These are phyloP conservation scores for Alisma plantagoaquatica DNA, from an alignment of 106 monocot species.

Conservation along the genomic window DNA sequence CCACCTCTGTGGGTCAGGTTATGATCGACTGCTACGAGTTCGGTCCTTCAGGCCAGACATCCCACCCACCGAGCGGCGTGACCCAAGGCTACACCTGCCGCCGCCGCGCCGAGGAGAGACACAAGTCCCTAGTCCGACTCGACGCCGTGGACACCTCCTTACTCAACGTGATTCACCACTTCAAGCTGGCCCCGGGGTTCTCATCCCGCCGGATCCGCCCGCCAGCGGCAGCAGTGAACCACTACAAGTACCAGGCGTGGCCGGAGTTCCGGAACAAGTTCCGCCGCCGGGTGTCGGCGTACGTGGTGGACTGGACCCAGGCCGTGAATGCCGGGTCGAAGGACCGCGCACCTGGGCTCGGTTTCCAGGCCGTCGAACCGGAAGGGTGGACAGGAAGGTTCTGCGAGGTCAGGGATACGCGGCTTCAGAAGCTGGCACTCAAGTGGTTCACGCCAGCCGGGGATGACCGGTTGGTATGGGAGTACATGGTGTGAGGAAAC, in stretches of 20 bases:
- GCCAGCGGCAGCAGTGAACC: constrained; percentile 39
- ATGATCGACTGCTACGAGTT: constrained; percentile 41
- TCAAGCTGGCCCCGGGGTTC: constrained; percentile 28
- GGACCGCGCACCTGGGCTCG: constrained; percentile 72
- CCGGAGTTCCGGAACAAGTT: constrained; percentile 70
- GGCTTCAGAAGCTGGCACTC: constrained; percentile 15
- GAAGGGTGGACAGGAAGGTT: constrained; percentile 27
- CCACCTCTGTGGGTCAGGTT: constrained; percentile 63
- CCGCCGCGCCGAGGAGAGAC: constrained; percentile 32
- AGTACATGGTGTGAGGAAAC: too few species aligned
- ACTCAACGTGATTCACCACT: constrained; percentile 65
- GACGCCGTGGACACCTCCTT: constrained; percentile 30
- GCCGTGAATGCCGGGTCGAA: constrained; percentile 33
- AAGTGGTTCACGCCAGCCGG: constrained; percentile 32
- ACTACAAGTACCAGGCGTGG: constrained; percentile 96
- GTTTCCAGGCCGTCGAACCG: constrained; percentile 44
- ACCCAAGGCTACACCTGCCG: constrained; percentile 83
- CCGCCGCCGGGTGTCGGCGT: constrained; percentile 55
- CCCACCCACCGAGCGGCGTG: constrained; percentile 49
- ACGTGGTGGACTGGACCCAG: constrained; percentile 58
- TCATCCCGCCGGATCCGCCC: background rate
- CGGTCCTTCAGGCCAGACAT: constrained; percentile 46
- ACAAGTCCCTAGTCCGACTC: constrained; percentile 69
- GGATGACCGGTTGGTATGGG: constrained; percentile 17
- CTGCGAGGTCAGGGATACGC: constrained; percentile 39